These are phyloP conservation scores for Leccinum fibrillosum DNA, from an alignment of 768 basidiomycete genomes.

Conservation along the genomic window DNA sequence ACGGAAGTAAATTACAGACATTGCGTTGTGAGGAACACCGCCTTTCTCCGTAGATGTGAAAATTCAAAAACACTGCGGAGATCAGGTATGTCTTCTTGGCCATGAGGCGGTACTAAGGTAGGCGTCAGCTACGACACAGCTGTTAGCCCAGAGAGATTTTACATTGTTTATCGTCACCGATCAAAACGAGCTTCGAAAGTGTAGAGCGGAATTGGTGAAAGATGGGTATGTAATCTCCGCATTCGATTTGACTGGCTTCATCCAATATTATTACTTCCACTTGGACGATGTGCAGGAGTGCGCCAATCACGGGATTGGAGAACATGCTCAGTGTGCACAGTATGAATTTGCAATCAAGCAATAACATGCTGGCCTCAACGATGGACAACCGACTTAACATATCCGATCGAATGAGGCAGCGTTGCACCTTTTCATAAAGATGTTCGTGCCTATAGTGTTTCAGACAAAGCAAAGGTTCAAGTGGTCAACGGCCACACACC, in stretches of 20 bases:
- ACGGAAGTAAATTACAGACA: conserved; percentile 44
- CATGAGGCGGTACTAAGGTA: conserved; percentile 71
- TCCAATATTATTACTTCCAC: conserved; percentile 41
- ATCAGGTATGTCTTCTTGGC: conserved; percentile 60
- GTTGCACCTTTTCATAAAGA: conserved; percentile 36
- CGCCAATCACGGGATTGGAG: conserved; percentile 23
- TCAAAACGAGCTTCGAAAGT: conserved; percentile 36
- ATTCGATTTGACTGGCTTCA: conserved; percentile 48
- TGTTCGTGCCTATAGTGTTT: conserved; percentile 45
- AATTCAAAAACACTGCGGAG: conserved; percentile 78
- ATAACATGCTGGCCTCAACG: conserved; percentile 16
- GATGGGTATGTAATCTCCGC: conserved; percentile 38
- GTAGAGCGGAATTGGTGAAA: conserved; percentile 25
- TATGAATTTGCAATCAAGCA: conserved; percentile 36
- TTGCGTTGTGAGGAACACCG: conserved; percentile 64
- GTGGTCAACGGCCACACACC: conserved; percentile 26
- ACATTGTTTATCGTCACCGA: conserved; percentile 42
- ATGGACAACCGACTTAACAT: conserved; percentile 13
- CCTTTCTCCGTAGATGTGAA: conserved; percentile 46
- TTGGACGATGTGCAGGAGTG: conserved; percentile 28
- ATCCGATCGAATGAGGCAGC: conserved; percentile 38
- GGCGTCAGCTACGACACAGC: not conserved
- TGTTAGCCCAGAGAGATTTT: not conserved
- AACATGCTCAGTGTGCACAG: conserved; percentile 51
- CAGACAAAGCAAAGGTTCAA: not conserved